A percentile compares a stretch with the other conserved stretches of the same genome.
phyloP scores from a whole-genome alignment of 2,329 filamentous ascomycete species.

The Talaromyces sp. region DNA sequence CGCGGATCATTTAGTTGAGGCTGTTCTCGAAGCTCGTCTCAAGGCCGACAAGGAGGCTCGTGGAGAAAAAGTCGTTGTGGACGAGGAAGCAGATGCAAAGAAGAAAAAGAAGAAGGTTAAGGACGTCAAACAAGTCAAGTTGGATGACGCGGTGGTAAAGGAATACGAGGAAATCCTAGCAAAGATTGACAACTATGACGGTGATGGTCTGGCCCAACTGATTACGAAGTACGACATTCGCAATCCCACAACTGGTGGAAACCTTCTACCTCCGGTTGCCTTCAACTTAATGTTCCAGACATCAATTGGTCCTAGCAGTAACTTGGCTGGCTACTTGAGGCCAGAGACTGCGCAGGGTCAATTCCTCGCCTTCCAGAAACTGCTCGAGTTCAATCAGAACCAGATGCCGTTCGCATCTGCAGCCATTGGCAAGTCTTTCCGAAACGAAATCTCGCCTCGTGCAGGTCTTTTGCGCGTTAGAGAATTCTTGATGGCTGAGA shows the following conservation, averaged over 20 bases:
- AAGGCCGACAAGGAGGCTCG: slow-evolving; percentile 92
- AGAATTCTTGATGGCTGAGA: slow-evolving; percentile 98
- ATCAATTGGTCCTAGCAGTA: slow-evolving; percentile 86
- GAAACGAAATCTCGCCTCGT: slow-evolving; percentile 95
- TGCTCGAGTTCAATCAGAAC: slow-evolving; percentile 93
- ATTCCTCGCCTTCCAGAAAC: slow-evolving; percentile 94
- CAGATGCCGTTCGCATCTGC: slow-evolving; percentile 96
- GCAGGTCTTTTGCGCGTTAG: slow-evolving; percentile 88
- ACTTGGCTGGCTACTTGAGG: slow-evolving; percentile 77
- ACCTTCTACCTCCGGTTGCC: slow-evolving; percentile 74
- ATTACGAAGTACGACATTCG: slow-evolving; percentile 90
- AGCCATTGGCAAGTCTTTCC: slow-evolving; percentile 95
- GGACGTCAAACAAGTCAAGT: slow-evolving; percentile 72
- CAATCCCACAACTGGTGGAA: slow-evolving; percentile 75
- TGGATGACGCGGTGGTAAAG: slow-evolving; percentile 78
- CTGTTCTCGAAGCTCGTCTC: slow-evolving; percentile 80
- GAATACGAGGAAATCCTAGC: slow-evolving; percentile 92
- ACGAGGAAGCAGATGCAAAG: slow-evolving; percentile 77
- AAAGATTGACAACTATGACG: slow-evolving; percentile 93
- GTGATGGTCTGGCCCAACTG: slow-evolving; percentile 77
- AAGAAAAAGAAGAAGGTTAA: slow-evolving; percentile 78
- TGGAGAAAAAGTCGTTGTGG: slow-evolving; percentile 64
- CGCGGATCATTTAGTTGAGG: slow-evolving; percentile 94
- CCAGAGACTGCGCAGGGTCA: slow-evolving; percentile 98
- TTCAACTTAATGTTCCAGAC: slow-evolving; percentile 99